Conservation (phyloP, 1,139 yeast genomes). For the Yamadazyma triangularis region DNA sequence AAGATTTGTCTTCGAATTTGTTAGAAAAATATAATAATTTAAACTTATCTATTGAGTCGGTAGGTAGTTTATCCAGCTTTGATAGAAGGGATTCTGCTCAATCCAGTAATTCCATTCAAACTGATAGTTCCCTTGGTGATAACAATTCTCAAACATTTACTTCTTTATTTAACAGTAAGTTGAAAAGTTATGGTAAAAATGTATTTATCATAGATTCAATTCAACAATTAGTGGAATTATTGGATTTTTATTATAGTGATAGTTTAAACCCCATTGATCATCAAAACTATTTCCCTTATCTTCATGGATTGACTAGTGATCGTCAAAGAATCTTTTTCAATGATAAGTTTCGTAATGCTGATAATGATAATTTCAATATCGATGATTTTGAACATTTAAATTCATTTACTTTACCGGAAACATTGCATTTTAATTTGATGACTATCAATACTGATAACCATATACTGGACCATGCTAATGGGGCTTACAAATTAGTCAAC, state of each 20-base stretch:
- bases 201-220: slow-evolving; percentile 11
- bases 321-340: slow-evolving; percentile 25
- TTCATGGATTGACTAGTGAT: slow-evolving; percentile 29
- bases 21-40: slow-evolving; percentile 12
- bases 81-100: slow-evolving; percentile 15
- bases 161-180: slow-evolving; percentile 10
- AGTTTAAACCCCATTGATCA: neutral
- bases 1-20: slow-evolving; percentile 6
- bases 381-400: slow-evolving; percentile 8
- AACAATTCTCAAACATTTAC: neutral
- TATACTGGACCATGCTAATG: slow-evolving; percentile 4
- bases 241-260: slow-evolving; percentile 22
- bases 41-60: slow-evolving; percentile 12
- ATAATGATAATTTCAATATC: slow-evolving; percentile 10
- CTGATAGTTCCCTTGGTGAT: neutral
- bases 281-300: slow-evolving; percentile 28
- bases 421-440: slow-evolving; percentile 13
- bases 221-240: slow-evolving; percentile 14
- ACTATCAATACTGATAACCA: slow-evolving; percentile 8
- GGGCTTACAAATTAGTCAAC: slow-evolving; percentile 9
- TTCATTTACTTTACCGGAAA: slow-evolving; percentile 4
- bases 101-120: neutral
- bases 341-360: slow-evolving; percentile 8
- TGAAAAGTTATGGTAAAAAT: slow-evolving; percentile 9
- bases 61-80: slow-evolving; percentile 11